Conservation (phyloP, 177 flowering plant genomes). For the Vitis hybrid region DNA sequence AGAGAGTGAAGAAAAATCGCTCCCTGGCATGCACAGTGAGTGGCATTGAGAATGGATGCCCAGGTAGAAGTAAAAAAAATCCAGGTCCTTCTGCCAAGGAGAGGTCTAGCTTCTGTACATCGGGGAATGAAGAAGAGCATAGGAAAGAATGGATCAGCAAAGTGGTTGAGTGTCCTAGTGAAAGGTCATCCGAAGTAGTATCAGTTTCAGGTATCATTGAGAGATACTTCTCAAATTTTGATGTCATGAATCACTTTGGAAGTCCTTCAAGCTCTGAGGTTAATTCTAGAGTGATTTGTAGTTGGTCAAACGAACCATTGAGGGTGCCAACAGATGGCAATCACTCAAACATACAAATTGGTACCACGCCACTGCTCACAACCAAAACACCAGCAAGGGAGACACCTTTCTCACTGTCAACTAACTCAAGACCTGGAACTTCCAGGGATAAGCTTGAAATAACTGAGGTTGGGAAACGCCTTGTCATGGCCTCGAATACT, state of each 20-base stretch:
- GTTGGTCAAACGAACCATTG: background rate
- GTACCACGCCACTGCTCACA: constrained; percentile 4
- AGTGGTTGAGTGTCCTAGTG: constrained; percentile 14
- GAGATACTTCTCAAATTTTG: constrained; percentile 40
- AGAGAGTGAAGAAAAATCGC: constrained; percentile 6
- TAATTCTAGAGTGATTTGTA: background rate
- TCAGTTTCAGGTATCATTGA: constrained; percentile 49
- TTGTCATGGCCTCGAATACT: constrained; percentile 41
- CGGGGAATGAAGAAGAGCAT: constrained; percentile 5
- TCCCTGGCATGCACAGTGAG: background rate
- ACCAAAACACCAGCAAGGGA: constrained; percentile 19
- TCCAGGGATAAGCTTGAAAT: constrained; percentile 17
- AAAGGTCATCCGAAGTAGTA: constrained; percentile 29
- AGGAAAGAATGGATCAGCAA: constrained; percentile 1
- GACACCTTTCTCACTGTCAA: background rate
- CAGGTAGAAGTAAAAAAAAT: background rate
- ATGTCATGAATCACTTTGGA: constrained; percentile 22
- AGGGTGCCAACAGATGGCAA: constrained; percentile 11
- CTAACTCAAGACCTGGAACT: constrained; percentile 7
- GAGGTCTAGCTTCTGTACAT: background rate
- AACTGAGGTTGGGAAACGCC: constrained; percentile 45
- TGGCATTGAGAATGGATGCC: background rate
- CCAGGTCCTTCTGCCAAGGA: background rate
- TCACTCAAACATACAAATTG: constrained; percentile 4
- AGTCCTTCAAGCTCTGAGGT: constrained; percentile 16